Evolutionary conservation across 805 yeast species (phyloP).

Genomic region (Candida sphagnicola): DNA sequence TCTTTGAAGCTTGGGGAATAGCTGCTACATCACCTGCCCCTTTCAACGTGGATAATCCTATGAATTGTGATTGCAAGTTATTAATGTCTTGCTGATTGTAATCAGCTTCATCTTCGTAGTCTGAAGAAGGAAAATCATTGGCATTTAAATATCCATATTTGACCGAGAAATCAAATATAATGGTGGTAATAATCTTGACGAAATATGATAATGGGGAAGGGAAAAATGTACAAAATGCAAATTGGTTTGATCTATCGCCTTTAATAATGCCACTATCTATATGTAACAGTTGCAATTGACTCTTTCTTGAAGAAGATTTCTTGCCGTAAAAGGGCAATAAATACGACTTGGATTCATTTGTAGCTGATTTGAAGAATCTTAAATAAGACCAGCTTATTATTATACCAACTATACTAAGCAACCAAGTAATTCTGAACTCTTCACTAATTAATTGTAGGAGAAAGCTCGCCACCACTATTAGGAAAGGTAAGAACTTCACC

Average conservation of each 20-base stretch:
- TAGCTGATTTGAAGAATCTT: conserved; percentile 36
- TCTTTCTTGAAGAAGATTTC: conserved; percentile 12
- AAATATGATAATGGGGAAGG: conserved; percentile 34
- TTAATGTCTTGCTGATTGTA: conserved; percentile 26
- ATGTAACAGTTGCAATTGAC: conserved; percentile 10
- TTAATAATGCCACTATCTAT: conserved; percentile 13
- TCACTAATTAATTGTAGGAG: conserved; percentile 19
- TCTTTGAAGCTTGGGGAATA: conserved; percentile 24
- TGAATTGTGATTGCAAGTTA: conserved; percentile 30
- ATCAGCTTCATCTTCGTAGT: conserved; percentile 18
- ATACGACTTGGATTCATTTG: conserved; percentile 42
- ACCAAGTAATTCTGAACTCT: conserved; percentile 23
- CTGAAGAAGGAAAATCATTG: conserved; percentile 20
- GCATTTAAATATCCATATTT: conserved; percentile 11
- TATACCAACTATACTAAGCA: conserved; percentile 28
- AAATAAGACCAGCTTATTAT: conserved; percentile 36
- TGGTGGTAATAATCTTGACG: conserved; percentile 15
- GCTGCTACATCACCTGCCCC: conserved; percentile 37
- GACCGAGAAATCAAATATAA: conserved; percentile 18
- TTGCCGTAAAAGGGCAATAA: conserved; percentile 31
- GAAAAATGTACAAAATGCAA: conserved; percentile 37
- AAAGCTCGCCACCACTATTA: conserved; percentile 21
- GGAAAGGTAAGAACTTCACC: conserved; percentile 37
- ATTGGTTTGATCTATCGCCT: conserved; percentile 29
- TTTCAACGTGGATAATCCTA: conserved; percentile 37